A percentile compares a stretch with the other conserved stretches of the same genome.
phyloP scores from a whole-genome alignment of 108 stramenopile genomes.

The Pseudonitzschia delicatissima region DNA sequence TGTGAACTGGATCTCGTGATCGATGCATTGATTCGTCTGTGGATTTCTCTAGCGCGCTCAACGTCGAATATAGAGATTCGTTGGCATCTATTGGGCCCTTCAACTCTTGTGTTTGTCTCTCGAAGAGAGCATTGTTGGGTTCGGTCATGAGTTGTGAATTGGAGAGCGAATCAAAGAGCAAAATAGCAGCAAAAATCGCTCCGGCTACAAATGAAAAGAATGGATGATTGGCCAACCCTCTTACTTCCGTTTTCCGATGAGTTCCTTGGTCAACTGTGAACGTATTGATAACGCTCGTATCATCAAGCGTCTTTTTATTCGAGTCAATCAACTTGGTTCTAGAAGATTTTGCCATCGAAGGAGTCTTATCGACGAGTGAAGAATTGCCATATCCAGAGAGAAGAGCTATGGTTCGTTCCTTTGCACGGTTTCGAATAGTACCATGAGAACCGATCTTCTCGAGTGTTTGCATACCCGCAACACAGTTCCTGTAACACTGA shows the following conservation, averaged over 20 bases:
- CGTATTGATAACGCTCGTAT: background rate
- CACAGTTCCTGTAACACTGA: slow-evolving; percentile 58
- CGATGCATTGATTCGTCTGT: too few relatives aligned
- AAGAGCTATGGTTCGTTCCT: slow-evolving; percentile 35
- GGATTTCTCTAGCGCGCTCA: background rate
- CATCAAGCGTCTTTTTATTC: too few relatives aligned
- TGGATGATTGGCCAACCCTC: background rate
- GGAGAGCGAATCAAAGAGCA: background rate
- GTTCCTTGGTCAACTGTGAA: background rate
- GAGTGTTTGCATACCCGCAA: slow-evolving; percentile 67
- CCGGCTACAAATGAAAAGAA: background rate
- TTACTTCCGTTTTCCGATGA: background rate
- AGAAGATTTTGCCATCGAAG: background rate
- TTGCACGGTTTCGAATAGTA: slow-evolving; percentile 28
- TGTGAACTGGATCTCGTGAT: too few relatives aligned
- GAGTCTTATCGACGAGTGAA: background rate
- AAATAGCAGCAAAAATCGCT: background rate
- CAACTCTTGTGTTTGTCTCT: background rate
- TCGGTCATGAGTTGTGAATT: background rate
- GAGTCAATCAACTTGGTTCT: too few relatives aligned
- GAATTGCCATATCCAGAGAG: slow-evolving; percentile 29
- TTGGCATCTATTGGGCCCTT: background rate
- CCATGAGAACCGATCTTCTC: slow-evolving; percentile 21
- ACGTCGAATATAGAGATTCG: background rate
- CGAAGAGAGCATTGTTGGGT: background rate